Base-by-base conservation (phyloP, 495 filamentous ascomycete species). In the Trichoderma gamsii region DNA sequence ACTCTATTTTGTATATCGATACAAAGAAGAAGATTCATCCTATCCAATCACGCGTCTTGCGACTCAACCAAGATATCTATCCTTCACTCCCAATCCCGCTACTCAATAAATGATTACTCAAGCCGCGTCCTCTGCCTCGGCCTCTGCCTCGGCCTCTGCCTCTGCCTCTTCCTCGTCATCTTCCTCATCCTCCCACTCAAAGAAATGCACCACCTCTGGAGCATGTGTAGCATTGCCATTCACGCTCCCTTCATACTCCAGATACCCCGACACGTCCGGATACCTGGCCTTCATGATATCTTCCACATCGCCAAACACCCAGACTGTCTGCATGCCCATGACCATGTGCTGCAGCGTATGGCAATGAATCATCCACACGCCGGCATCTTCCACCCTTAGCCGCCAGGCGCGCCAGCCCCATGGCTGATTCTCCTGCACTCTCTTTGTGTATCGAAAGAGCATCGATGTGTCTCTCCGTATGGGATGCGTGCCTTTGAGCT, bases 361-460 rank as follows among this genome's bases (percentile, higher is more conserved):
- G 70, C 86, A 89, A 73, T 89, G 87, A 29, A 87, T 74, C 82
- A 88, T 85, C 86, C 86, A 88, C 18, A 86, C 85, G 3, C 86
- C 85, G 59, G 63, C 38, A 23, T 49, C 73, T 0, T 73, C 78
- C 16, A 86, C 77, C 32, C 81, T 75, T 16, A 86, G 72, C 38
- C 86, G 75, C 85, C 85, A 88, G 2, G 83, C 86, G 35, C 85
- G 73, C 87, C 86, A 89, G 3, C 85, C 85, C 23, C 78, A 76
- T 18, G 77, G 79, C 59, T 75, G 72, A 11, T 80, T 74, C 35
- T 79, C 71, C 11, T 18, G 66, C 25, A 77, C 80, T 49, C 71
- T 68, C 25, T 71, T 69, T 3, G 68, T 68, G 70, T 85, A 87
- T 11, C 79, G 72, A 71, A 83, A 85, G 18, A 88, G 75, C 76